phyloP scores from a whole-genome alignment of 208 protist species.

The Vickermania spadyakhi region DNA sequence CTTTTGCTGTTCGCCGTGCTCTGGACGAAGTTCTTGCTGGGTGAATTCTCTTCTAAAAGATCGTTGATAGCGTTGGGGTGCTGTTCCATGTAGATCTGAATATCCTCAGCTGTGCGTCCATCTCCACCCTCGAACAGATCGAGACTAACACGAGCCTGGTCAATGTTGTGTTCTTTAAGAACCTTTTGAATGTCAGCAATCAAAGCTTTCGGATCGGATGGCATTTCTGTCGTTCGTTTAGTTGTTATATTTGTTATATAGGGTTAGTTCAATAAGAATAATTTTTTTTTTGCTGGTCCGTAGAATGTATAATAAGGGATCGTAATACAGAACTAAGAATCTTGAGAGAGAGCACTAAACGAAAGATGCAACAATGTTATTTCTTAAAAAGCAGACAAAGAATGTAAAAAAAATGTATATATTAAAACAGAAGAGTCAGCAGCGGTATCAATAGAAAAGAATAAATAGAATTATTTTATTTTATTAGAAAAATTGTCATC shows the following conservation, averaged over 20 bases:
- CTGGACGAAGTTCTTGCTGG: not conserved
- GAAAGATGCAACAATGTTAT: too few species aligned
- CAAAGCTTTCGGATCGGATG: conserved; percentile 12
- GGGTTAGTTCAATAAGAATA: too few species aligned
- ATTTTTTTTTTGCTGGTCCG: too few species aligned
- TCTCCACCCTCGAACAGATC: conserved; percentile 16
- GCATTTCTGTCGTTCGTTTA: not conserved
- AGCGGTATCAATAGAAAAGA: too few species aligned
- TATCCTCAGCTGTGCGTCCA: not conserved
- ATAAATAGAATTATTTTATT: too few species aligned
- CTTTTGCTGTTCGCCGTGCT: not conserved
- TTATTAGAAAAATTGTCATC: too few species aligned
- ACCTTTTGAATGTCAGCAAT: conserved; percentile 38
- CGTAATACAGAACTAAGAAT: too few species aligned
- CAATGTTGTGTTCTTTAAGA: conserved; percentile 29
- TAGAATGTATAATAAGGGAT: too few species aligned
- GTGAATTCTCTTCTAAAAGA: not conserved
- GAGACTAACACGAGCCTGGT: conserved; percentile 31
- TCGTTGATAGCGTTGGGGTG: not conserved
- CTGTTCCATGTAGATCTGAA: not conserved
- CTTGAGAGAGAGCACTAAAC: too few species aligned
- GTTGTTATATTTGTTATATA: conserved; percentile 4
- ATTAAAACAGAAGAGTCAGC: too few species aligned
- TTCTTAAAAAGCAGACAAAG: too few species aligned
- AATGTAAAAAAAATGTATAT: too few species aligned